Conservation (phyloP, 257 asterid species). For the Fraxinus pennsylvanica region DNA sequence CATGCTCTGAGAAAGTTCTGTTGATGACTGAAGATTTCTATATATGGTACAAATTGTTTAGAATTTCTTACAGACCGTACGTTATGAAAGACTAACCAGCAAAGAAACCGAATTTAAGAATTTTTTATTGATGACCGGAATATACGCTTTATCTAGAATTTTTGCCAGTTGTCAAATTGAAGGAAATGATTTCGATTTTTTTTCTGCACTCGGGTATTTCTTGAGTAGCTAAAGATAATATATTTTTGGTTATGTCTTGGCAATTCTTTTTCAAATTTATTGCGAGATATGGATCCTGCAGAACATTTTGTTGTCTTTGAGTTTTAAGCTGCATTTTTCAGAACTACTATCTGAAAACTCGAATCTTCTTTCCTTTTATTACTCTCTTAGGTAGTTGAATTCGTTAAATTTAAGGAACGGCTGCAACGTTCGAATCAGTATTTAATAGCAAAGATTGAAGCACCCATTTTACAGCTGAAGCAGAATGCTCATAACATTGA, state of each 20-base stretch:
- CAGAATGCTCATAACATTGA: slow-evolving; percentile 68
- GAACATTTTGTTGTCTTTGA: neutral
- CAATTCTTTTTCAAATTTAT: neutral
- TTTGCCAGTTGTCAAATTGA: slow-evolving; percentile 12
- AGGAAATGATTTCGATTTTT: neutral
- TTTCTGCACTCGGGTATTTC: neutral
- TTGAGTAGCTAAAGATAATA: slow-evolving; percentile 3
- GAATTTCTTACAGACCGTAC: neutral
- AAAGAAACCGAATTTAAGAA: neutral
- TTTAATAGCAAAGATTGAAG: slow-evolving; percentile 76
- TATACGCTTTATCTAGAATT: slow-evolving; percentile 3
- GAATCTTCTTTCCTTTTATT: slow-evolving; percentile 17
- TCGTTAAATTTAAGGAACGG: slow-evolving; percentile 89
- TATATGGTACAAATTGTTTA: neutral
- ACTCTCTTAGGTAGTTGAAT: slow-evolving; percentile 72
- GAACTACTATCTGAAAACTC: slow-evolving; percentile 23
- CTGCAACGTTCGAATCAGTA: slow-evolving; percentile 84
- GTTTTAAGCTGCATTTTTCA: slow-evolving; percentile 20
- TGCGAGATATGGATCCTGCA: neutral
- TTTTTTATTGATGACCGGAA: neutral
- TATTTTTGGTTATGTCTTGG: slow-evolving; percentile 14
- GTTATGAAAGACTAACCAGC: neutral
- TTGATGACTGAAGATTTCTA: neutral
- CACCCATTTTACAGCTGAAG: slow-evolving; percentile 81
- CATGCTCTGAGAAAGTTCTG: neutral